Base-by-base conservation (phyloP, 1,139 yeast genomes). In the Taphrina sp. region DNA sequence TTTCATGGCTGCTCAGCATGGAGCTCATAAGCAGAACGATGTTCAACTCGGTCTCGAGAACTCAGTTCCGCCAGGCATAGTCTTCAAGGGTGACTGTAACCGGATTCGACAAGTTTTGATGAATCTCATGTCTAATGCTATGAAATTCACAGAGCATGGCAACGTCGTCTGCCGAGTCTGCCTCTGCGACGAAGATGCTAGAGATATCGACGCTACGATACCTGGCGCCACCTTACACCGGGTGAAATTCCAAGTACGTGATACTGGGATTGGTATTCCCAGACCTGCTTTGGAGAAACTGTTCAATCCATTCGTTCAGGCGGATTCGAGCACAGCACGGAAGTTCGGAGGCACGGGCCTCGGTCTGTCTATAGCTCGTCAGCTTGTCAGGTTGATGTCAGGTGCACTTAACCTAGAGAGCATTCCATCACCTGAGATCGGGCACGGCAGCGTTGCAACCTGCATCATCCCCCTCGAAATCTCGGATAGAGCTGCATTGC, bases 81-180 rank as follows among this genome's bases (percentile, higher is more conserved):
- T 82, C 69, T 83, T 84, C 63, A 82, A 88, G 69, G 96, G 95
- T 12, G 96, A 89, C 69, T 81, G 94, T 5, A 86, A 88, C 67
- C 73, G 96, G 67, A 82, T 88, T 41, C 83, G 88, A 56, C 96
- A 89, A 69, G 83, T 89, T 56, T 83, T 88, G 19, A 86, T 88
- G 89, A 89, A 89, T 64, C 72, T 88, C 59, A 92, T 88, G 7
- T 85, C 94, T 10, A 89, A 86, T 68, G 85, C 95, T 0, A 74
- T 89, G 62, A 89, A 89, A 66, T 89, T 89, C 63, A 88, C 96
- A 7, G 72, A 75, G 61, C 90, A 90, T 43, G 81, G 80, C 63
- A 88, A 84, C 38, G 61, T 64, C 22, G 54, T 64, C 26, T 56
- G 58, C 4, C 61, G 61, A 20, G 46, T 60, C n/a, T 58, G 8